Conservation (phyloP, 805 yeast species). For the Yarrowia divulgata region DNA sequence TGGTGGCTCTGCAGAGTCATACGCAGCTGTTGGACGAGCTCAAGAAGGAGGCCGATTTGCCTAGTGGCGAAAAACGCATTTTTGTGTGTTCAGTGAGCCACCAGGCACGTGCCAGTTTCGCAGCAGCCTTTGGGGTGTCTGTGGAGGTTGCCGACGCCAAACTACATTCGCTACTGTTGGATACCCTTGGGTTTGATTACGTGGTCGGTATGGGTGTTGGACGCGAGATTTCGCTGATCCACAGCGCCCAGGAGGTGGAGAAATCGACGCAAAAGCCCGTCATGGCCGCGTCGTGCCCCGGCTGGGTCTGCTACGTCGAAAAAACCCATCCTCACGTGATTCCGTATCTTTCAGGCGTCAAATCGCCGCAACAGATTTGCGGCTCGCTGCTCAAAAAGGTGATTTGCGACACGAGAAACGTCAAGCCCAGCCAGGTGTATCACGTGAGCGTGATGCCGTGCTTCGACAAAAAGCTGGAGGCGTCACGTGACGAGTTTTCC, state of each 20-base stretch:
- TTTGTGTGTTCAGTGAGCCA: constrained; percentile 85
- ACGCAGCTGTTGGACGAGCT: constrained; percentile 72
- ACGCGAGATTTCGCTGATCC: constrained; percentile 65
- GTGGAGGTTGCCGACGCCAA: constrained; percentile 67
- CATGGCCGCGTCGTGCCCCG: constrained; percentile 85
- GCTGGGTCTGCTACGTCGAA: constrained; percentile 95
- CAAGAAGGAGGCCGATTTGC: constrained; percentile 45
- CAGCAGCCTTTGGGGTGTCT: constrained; percentile 65
- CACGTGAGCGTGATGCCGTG: constrained; percentile 95
- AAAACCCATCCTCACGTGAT: constrained; percentile 90
- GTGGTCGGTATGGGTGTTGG: constrained; percentile 89
- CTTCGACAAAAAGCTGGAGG: constrained; percentile 94
- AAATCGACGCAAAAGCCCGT: constrained; percentile 54
- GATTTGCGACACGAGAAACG: constrained; percentile 51
- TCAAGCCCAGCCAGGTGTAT: constrained; percentile 57
- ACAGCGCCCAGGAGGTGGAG: constrained; percentile 56
- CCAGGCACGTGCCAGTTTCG: constrained; percentile 83
- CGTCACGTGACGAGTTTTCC: constrained; percentile 76
- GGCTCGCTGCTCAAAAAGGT: constrained; percentile 74
- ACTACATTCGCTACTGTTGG: constrained; percentile 63
- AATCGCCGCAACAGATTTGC: constrained; percentile 93
- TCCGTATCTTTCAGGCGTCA: constrained; percentile 72
- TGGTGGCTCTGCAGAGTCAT: constrained; percentile 90
- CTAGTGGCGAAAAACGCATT: constrained; percentile 41
- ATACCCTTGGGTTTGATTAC: constrained; percentile 69